These are phyloP conservation scores for Sicyos edulis DNA, from an alignment of 306 rosid species.

Conservation along the genomic window DNA sequence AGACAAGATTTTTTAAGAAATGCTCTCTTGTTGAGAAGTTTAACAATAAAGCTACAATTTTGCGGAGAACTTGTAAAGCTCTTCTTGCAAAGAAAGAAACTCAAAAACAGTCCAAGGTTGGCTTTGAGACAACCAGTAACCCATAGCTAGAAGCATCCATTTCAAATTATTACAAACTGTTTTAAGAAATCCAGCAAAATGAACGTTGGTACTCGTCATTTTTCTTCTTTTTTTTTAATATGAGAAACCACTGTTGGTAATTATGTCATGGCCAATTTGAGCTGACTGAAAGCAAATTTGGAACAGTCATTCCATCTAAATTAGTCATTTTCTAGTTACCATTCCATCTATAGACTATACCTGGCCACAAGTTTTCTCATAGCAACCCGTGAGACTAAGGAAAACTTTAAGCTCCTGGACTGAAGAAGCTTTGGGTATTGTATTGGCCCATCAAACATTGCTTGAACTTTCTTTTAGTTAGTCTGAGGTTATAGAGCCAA, in stretches of 20 bases:
- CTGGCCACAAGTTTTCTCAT: not conserved
- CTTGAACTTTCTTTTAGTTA: not conserved
- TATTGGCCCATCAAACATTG: not conserved
- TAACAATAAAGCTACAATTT: not conserved
- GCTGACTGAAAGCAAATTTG: not conserved
- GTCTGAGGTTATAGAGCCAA: not conserved
- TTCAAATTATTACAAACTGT: not conserved
- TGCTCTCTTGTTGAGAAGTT: too few species aligned
- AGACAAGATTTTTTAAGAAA: not conserved
- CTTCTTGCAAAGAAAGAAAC: not conserved
- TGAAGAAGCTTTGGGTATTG: not conserved
- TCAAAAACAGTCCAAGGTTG: not conserved
- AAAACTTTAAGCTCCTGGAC: not conserved
- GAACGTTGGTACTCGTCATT: too few species aligned
- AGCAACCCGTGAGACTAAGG: not conserved
- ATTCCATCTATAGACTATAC: not conserved
- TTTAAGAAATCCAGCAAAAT: not conserved
- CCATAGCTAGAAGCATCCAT: constrained; percentile 4
- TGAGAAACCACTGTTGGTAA: not conserved
- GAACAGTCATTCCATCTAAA: not conserved
- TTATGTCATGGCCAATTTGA: not conserved
- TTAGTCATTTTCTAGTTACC: not conserved
- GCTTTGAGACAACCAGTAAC: not conserved
- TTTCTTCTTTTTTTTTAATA: too few species aligned
- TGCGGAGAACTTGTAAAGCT: not conserved